Evolutionary conservation across 805 yeast genomes (phyloP), one percentile per base, ranked within the genome.

Genomic region (Lipomyces spencermartinsiae): DNA sequence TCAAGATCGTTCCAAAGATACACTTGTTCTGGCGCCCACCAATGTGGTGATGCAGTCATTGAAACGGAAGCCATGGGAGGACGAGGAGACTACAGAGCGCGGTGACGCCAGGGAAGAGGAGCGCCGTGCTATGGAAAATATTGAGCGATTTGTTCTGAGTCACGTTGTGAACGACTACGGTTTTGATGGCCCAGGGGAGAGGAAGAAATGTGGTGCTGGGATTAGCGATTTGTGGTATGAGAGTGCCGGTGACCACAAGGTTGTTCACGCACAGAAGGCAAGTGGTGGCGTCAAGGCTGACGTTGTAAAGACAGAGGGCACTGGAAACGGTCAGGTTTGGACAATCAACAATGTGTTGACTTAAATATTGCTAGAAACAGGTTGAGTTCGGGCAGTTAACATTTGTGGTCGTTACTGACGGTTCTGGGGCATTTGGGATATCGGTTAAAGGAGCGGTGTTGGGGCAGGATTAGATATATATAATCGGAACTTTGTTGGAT

Each of bases 11-110:
- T 78, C 80, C 37, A 74, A 74, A 51, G 80, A 80, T 73, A 81
- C 79, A 65, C 78, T 91, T 29, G 83, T 92, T 6, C 84, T 92
- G 74, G 91, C 96, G 2, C 97, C 97, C 7, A 81, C 86, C 1
- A 86, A 92, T 74, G 78, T 77, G 12, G 93, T 92, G 2, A 81
- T 92, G 67, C 79, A 79, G 39, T 78, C 81, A 1, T 75, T 88
- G 59, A 12, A 77, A 2, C 65, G 76, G 64, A 92, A 91, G 76
- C 97, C 97, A 25, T 92, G 97, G 97, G 89, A 89, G 75, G 92
- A 89, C 77, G 97, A 97, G 7, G 73, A 80, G 4, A 80, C 86
- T 16, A 81, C 81, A 29, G 81, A 79, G 6, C 79, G 77, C 39
- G 83, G 65, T 19, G 49, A 46, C 19, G 68, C 83, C 49, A 76